Percentiles rank a stretch among this genome's conserved stretches.
phyloP scores from a whole-genome alignment of 352 stramenopile genomes.

The Pythium insidiosum region DNA sequence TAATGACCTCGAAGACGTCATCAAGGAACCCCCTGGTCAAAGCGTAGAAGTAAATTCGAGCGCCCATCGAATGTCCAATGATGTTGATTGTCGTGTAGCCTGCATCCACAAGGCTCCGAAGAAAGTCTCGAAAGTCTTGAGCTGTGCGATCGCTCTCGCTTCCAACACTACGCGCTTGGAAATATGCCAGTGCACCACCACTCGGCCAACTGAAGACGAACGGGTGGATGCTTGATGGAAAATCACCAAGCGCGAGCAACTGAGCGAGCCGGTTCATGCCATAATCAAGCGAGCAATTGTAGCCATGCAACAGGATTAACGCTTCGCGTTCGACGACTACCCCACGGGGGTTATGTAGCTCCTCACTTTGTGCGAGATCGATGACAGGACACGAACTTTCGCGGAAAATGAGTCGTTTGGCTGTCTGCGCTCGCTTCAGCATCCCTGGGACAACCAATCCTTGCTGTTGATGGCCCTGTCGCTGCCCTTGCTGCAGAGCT shows the following conservation, averaged over 20 bases:
- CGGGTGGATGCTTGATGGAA: constrained; percentile 55
- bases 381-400: constrained; percentile 13
- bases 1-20: constrained; percentile 14
- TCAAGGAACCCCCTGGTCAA: constrained; percentile 13
- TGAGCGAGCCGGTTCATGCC: constrained; percentile 48
- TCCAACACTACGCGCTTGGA: constrained; percentile 17
- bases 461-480: neutral
- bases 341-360: too few species aligned
- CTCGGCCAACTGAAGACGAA: constrained; percentile 75
- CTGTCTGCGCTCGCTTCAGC: neutral
- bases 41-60: constrained; percentile 23
- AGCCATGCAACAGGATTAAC: constrained; percentile 55
- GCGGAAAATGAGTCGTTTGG: constrained; percentile 10
- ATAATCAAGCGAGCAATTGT: constrained; percentile 68
- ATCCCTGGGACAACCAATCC: too few species aligned
- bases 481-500: constrained; percentile 5
- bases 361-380: neutral
- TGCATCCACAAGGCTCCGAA: constrained; percentile 20
- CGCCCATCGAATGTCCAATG: constrained; percentile 31
- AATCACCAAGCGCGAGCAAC: constrained; percentile 53
- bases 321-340: constrained; percentile 20
- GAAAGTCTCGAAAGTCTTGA: constrained; percentile 19
- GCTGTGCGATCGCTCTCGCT: constrained; percentile 22
- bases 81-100: constrained; percentile 29
- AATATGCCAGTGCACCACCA: constrained; percentile 48